Evolutionary conservation across 805 yeast species (phyloP).

Genomic region (Cyberlindnera xylosilytica): DNA sequence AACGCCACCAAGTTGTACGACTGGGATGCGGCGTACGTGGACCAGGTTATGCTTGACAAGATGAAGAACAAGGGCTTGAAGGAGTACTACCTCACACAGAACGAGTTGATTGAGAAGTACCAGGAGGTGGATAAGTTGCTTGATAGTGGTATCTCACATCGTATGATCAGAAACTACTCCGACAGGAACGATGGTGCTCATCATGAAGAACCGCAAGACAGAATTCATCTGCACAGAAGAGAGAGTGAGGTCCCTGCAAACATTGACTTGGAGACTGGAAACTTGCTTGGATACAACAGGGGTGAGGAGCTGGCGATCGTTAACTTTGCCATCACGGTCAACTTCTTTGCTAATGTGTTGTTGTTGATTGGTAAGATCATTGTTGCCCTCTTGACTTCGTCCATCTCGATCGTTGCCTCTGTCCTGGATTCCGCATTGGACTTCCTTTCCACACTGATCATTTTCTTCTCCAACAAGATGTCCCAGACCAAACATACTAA

Average conservation of each 20-base stretch:
- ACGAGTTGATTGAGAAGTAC: slow-evolving; percentile 54
- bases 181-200: slow-evolving; percentile 23
- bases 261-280: slow-evolving; percentile 56
- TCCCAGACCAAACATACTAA: slow-evolving; percentile 46
- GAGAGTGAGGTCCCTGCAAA: slow-evolving; percentile 56
- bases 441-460: slow-evolving; percentile 70
- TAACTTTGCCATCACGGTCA: slow-evolving; percentile 58
- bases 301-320: slow-evolving; percentile 44
- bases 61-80: slow-evolving; percentile 31
- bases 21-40: slow-evolving; percentile 34
- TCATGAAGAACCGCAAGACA: slow-evolving; percentile 10
- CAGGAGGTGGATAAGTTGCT: slow-evolving; percentile 59
- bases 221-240: slow-evolving; percentile 11
- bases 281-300: slow-evolving; percentile 45
- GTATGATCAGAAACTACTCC: slow-evolving; percentile 57
- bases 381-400: slow-evolving; percentile 61
- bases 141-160: slow-evolving; percentile 66
- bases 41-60: slow-evolving; percentile 25
- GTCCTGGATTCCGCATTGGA: slow-evolving; percentile 75
- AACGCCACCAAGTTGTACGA: slow-evolving; percentile 31
- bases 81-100: slow-evolving; percentile 54
- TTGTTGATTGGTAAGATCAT: slow-evolving; percentile 57
- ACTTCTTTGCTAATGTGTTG: slow-evolving; percentile 56
- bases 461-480: slow-evolving; percentile 54
- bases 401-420: slow-evolving; percentile 76